These are phyloP conservation scores for Punctularia strigosozonata DNA, from an alignment of 768 basidiomycete genomes.

Conservation along the genomic window DNA sequence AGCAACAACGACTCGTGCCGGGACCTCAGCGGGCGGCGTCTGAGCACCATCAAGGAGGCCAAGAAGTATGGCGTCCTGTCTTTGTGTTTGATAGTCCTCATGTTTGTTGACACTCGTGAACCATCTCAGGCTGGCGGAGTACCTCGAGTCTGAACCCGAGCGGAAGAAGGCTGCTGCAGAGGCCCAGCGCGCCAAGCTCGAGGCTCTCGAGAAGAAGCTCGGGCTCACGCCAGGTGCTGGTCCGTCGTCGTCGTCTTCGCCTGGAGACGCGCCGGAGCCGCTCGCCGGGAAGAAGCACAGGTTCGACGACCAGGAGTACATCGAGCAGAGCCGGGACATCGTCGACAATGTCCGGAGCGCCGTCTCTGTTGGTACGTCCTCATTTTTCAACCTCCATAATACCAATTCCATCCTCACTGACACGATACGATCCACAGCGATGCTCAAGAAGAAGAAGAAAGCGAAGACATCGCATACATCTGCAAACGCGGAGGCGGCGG, in stretches of 20 bases:
- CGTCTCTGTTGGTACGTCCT: conserved; percentile 61
- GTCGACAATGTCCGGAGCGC: conserved; percentile 88
- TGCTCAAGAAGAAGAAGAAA: conserved; percentile 72
- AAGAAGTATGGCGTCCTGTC: conserved; percentile 54
- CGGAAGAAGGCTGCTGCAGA: conserved; percentile 70
- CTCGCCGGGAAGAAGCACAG: conserved; percentile 72
- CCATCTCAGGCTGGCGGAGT: conserved; percentile 76
- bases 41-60: conserved; percentile 94
- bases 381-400: conserved; percentile 10
- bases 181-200: conserved; percentile 72
- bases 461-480: conserved; percentile 25
- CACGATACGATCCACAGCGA: conserved; percentile 25
- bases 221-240: conserved; percentile 40
- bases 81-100: background rate
- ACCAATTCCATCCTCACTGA: conserved; percentile 9
- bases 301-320: conserved; percentile 84
- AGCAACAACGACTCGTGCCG: conserved; percentile 92
- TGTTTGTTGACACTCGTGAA: no score
- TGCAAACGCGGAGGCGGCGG: background rate
- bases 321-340: conserved; percentile 86
- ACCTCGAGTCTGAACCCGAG: conserved; percentile 75
- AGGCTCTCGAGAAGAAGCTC: conserved; percentile 73
- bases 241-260: conserved; percentile 18
- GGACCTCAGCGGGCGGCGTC: conserved; percentile 78
- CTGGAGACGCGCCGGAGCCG: conserved; percentile 29